Evolutionary conservation across 1,139 yeast species (phyloP).

Genomic region (Geotrichum fermentans): DNA sequence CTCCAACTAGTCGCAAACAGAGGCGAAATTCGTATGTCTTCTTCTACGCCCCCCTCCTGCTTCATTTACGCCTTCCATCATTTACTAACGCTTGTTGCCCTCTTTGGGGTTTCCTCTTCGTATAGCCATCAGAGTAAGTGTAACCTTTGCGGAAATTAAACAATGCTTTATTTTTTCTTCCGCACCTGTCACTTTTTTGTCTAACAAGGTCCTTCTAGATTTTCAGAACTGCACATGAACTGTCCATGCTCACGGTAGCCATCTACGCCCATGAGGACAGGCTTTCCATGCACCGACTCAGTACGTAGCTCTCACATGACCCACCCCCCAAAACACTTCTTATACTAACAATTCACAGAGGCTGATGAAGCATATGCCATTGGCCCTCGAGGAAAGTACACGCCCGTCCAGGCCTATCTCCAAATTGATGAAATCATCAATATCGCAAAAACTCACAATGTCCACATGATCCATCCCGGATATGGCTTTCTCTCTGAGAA

Average conservation of each 20-base stretch:
- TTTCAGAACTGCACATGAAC: conserved; percentile 95
- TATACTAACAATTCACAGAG: conserved; percentile 25
- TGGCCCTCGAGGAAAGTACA: conserved; percentile 81
- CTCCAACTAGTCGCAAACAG: conserved; percentile 69
- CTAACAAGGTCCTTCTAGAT: conserved; percentile 40
- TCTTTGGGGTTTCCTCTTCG: not conserved
- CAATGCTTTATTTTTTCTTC: not conserved
- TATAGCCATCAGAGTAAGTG: conserved; percentile 28
- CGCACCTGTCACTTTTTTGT: no score
- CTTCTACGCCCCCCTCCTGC: not conserved
- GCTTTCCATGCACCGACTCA: conserved; percentile 84
- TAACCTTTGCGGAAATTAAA: not conserved
- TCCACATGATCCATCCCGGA: conserved; percentile 97
- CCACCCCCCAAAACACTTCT: not conserved
- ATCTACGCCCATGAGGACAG: conserved; percentile 95
- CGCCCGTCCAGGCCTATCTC: conserved; percentile 94
- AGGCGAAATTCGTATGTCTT: conserved; percentile 68
- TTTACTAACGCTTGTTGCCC: not conserved
- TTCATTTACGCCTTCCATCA: not conserved
- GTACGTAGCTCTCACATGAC: conserved; percentile 27
- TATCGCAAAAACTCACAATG: conserved; percentile 83
- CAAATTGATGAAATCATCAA: conserved; percentile 92
- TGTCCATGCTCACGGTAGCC: conserved; percentile 96
- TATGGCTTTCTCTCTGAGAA: conserved; percentile 95
- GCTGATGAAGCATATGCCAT: conserved; percentile 53